These are phyloP conservation scores for Hemisphaericaspora nanyangensis DNA, from an alignment of 805 yeast genomes.

Conservation along the genomic window DNA sequence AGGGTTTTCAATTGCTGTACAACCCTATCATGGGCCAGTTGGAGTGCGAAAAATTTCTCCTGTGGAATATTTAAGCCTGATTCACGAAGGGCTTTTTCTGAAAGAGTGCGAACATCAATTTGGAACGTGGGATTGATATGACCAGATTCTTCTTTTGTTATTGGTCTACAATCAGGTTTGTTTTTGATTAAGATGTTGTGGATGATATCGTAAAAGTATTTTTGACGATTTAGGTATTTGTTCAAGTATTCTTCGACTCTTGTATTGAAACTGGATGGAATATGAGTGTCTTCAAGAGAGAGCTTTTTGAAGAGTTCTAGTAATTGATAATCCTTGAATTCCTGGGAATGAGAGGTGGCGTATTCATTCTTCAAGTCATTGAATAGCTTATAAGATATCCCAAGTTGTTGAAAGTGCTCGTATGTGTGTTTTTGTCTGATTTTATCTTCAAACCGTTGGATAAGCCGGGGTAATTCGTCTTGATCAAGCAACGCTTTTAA, in stretches of 20 bases:
- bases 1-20: constrained; percentile 22
- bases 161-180: constrained; percentile 8
- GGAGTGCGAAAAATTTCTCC: constrained; percentile 18
- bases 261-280: background rate
- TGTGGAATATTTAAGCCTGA: constrained; percentile 11
- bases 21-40: constrained; percentile 22
- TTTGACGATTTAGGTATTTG: constrained; percentile 4
- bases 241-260: background rate
- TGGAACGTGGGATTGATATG: constrained; percentile 8
- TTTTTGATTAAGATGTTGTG: constrained; percentile 8
- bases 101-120: constrained; percentile 6
- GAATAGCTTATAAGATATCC: too few species aligned
- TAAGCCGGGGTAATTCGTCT: too few species aligned
- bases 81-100: constrained; percentile 6
- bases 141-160: constrained; percentile 16
- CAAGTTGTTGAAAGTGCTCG: background rate
- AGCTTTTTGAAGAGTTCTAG: background rate
- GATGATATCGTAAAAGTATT: constrained; percentile 8
- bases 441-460: too few species aligned
- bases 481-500: too few species aligned
- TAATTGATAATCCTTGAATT: too few species aligned
- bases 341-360: background rate
- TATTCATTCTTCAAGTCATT: background rate
- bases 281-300: background rate
- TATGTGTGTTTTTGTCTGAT: too few species aligned